Evolutionary conservation across 768 basidiomycete species (phyloP).

Genomic region (Mycena olivaceomarginata): DNA sequence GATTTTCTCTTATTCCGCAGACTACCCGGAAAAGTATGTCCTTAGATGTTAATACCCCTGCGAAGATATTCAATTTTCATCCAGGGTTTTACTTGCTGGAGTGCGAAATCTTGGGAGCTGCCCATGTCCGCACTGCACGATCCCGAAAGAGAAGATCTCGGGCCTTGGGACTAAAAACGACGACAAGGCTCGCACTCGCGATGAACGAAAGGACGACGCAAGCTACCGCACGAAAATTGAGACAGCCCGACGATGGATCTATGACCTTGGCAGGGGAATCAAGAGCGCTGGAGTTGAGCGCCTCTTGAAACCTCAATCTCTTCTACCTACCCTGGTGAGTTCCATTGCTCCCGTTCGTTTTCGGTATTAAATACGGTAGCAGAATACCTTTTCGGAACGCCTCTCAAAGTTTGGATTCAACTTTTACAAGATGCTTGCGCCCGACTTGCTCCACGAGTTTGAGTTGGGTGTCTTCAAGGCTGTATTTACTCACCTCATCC

Average conservation of each 20-base stretch:
- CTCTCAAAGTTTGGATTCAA: too few species aligned
- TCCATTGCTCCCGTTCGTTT: too few species aligned
- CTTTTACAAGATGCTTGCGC: too few species aligned
- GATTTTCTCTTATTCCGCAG: constrained; percentile 24
- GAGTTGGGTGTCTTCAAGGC: too few species aligned
- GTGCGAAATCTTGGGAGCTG: constrained; percentile 48
- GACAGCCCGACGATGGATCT: neutral
- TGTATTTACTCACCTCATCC: too few species aligned
- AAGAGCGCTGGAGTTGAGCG: neutral
- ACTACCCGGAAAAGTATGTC: constrained; percentile 23
- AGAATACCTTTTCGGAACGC: too few species aligned
- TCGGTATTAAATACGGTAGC: too few species aligned
- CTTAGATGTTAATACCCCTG: neutral
- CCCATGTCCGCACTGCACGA: constrained; percentile 56
- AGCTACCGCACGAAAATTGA: neutral
- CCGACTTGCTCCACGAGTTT: too few species aligned
- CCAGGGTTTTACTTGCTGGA: constrained; percentile 52
- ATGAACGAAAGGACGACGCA: neutral
- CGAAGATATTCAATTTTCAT: neutral
- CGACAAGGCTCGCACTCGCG: neutral
- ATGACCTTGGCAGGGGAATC: neutral
- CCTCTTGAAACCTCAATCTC: too few species aligned
- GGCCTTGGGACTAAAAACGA: constrained; percentile 45
- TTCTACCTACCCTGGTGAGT: too few species aligned
- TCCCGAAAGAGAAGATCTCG: constrained; percentile 46